Evolutionary conservation across 2,329 filamentous ascomycete genomes (phyloP).

Genomic region (Aspergillus oerlinghausenensis): DNA sequence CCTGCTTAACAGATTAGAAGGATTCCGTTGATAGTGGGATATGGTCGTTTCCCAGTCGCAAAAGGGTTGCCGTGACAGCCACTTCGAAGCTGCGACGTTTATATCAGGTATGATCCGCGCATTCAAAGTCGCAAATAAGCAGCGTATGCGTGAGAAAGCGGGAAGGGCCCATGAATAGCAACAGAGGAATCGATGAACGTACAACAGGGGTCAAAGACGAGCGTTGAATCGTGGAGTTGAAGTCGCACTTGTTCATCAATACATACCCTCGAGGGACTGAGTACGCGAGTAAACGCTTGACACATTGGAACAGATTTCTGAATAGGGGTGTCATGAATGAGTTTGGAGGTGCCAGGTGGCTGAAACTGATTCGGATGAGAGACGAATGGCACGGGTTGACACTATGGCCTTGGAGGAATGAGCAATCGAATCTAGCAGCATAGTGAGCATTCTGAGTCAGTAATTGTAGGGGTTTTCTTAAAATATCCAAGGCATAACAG

Average conservation of each 20-base stretch:
- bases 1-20: background rate
- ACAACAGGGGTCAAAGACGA: background rate
- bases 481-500: background rate
- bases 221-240: background rate
- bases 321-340: background rate
- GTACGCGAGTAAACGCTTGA: background rate
- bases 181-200: background rate
- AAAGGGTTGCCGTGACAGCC: background rate
- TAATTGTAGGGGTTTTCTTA: background rate
- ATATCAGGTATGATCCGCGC: background rate
- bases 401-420: background rate
- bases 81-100: background rate
- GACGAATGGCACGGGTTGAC: background rate
- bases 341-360: background rate
- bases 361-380: background rate
- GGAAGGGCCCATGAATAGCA: background rate
- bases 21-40: background rate
- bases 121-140: background rate
- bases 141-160: background rate
- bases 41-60: background rate
- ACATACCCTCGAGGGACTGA: background rate
- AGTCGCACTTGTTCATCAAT: background rate
- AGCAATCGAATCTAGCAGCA: no score
- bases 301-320: background rate
- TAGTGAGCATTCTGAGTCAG: background rate